Evolutionary conservation across 305 asterid species (phyloP).

Genomic region (Plantago lanceolata): DNA sequence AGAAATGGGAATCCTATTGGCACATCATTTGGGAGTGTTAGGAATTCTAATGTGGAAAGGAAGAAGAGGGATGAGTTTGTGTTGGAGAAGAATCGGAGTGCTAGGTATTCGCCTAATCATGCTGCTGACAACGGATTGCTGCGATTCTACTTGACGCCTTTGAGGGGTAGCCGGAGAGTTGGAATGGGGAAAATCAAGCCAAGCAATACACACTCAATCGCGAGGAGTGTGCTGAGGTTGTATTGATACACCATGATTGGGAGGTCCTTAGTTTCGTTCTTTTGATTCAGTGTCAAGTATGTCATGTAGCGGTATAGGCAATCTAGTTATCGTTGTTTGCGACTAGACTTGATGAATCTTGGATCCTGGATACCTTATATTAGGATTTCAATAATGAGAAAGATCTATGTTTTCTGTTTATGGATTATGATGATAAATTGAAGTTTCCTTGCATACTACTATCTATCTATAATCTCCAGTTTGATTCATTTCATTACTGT

Average conservation of each 20-base stretch:
- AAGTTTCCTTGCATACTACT: background rate
- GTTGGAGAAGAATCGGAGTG: constrained; percentile 80
- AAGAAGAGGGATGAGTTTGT: constrained; percentile 57
- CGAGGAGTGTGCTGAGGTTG: constrained; percentile 70
- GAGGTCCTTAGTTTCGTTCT: constrained; percentile 35
- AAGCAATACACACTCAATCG: constrained; percentile 56
- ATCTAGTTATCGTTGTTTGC: constrained; percentile 34
- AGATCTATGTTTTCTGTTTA: constrained; percentile 4
- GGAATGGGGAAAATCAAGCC: constrained; percentile 50
- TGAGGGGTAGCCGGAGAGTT: constrained; percentile 68
- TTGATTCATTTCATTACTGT: background rate
- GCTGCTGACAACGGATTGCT: constrained; percentile 75
- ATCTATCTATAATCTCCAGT: background rate
- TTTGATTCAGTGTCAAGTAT: constrained; percentile 31
- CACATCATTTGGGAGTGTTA: constrained; percentile 52
- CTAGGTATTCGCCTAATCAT: constrained; percentile 65
- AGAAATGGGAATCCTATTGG: constrained; percentile 50
- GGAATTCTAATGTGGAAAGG: constrained; percentile 43
- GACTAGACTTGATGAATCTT: constrained; percentile 28
- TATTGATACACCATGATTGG: constrained; percentile 39
- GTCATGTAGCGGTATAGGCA: constrained; percentile 32
- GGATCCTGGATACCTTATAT: constrained; percentile 30
- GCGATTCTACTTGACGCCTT: constrained; percentile 76
- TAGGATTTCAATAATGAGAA: constrained; percentile 39
- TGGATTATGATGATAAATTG: constrained; percentile 1